Base-by-base conservation (phyloP, 495 filamentous ascomycete species). In the Hyaloscypha finlandica region DNA sequence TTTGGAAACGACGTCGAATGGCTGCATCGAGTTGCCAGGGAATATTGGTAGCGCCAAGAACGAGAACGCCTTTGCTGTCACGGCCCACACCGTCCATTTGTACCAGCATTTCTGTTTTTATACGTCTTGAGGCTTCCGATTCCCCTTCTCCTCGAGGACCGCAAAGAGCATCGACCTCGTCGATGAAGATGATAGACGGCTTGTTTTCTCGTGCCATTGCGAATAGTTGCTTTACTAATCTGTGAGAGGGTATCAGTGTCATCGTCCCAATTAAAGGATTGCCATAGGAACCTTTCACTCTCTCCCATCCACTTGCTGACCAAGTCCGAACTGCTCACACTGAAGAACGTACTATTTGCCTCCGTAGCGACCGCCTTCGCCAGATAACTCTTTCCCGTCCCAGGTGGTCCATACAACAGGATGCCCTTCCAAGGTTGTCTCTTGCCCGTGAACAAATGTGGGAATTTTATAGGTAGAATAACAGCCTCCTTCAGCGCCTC, bases 291-390 rank as follows among this genome's bases (percentile, higher is more conserved):
- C 94, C 94, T 84, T 86, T 99, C 95, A 84, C 89, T 93, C 77
- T 99, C 95, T 78, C 95, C 95, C 96, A 99, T 98, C 95, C 95
- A 99, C 76, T 99, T 99, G 65, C 90, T 94, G 35, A 98, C 96
- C 78, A 99, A 76, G 76, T 98, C 96, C 81, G 91, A 95, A 80
- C 91, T 94, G 80, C 92, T 96, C 68, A 99, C 93, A 74, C 93
- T 97, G 83, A 99, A 99, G 76, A 99, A 99, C n/a, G 95, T 99
- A 77, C 93, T 97, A 76, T 98, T 98, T 57, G 96, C 96, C 76
- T 99, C 95, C 11, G 95, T 99, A 64, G 95, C 95, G 45, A 99
- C 96, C 9, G 95, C 95, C 75, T 98, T 98, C 67, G 95, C 95
- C 51, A 99, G 83, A 77, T 97, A 97, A 76, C 88, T 92, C 83